These are phyloP conservation scores for Papiliotrema terrestris DNA, from an alignment of 1,284 basidiomycete species.

Conservation along the genomic window DNA sequence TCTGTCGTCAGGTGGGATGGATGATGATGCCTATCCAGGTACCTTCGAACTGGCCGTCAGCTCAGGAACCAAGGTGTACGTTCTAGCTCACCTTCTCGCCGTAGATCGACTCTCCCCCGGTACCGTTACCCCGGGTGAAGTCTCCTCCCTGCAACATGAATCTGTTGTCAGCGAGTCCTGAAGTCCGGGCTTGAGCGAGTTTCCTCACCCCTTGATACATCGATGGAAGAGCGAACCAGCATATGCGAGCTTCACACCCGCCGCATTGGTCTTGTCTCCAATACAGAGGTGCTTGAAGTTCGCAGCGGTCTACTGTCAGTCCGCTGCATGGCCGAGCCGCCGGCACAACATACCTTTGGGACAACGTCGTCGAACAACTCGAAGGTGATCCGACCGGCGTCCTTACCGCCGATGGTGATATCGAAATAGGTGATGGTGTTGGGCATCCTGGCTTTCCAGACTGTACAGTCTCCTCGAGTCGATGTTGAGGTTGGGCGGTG, in stretches of 20 bases:
- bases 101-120: slow-evolving; percentile 89
- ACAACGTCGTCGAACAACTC: slow-evolving; percentile 69
- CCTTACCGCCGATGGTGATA: slow-evolving; percentile 59
- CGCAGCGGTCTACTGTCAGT: slow-evolving; percentile 57
- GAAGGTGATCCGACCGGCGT: slow-evolving; percentile 71
- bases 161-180: slow-evolving; percentile 10
- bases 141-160: slow-evolving; percentile 73
- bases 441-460: slow-evolving; percentile 31
- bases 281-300: slow-evolving; percentile 92
- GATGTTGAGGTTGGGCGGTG: background rate
- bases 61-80: background rate
- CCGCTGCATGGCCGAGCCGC: background rate
- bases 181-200: background rate
- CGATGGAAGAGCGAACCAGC: slow-evolving; percentile 72
- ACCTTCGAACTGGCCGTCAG: slow-evolving; percentile 13
- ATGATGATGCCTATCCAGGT: background rate
- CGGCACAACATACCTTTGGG: slow-evolving; percentile 44
- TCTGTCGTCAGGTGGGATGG: slow-evolving; percentile 51
- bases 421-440: slow-evolving; percentile 65
- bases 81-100: slow-evolving; percentile 60
- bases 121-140: slow-evolving; percentile 65
- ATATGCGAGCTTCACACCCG: slow-evolving; percentile 48
- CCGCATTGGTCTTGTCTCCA: slow-evolving; percentile 58
- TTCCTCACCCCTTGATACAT: slow-evolving; percentile 55
- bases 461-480: no score